Base-by-base conservation (phyloP, 2,329 filamentous ascomycete species). In the Emericellopsis cladophorae region DNA sequence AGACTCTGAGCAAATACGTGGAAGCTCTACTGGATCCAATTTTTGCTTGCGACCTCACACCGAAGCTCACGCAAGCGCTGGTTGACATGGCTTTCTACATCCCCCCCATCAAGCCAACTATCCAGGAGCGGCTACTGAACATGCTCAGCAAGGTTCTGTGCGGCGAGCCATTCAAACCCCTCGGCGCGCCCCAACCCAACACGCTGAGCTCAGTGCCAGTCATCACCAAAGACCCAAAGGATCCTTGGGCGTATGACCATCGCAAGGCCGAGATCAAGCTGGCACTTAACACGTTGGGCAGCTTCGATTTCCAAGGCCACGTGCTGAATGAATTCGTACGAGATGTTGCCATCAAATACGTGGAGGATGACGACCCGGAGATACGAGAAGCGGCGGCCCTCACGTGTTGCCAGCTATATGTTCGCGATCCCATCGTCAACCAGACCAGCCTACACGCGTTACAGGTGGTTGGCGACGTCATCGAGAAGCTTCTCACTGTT, bases 11-110 rank as follows among this genome's bases (percentile, higher is more conserved):
- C 71, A 98, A 96, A 62, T 95, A 96, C 57, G 95, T 98, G 79
- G 89, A 95, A 56, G 85, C 89, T 11, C 67, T 98, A 23, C 73
- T 98, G 9, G 90, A 95, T 51, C 89, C 93, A 10, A 95, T 98
- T 44, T 98, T 98, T 60, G 89, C 87, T 14, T 98, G 92, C 56
- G 92, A 94, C 38, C 70, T 98, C 40, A 95, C 88, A 31, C 84
- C 90, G 42, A 92, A 93, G 49, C 73, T 98, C 21, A 95, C 90
- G 0, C 89, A 96, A 57, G 93, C 93, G 3, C 69, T 98, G 41
- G 89, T 96, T 18, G 93, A 98, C 54, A 95, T 98, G 85, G 92
- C 92, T 23, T 94, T 96, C 56, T 96, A 98, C 56, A 95, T 98
- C 37, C 92, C 90, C 1, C 88, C 93, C 0, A 87, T 95, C 43